Base-by-base conservation (phyloP, 2,329 filamentous ascomycete genomes). In the Trichoderma oligosporum region DNA sequence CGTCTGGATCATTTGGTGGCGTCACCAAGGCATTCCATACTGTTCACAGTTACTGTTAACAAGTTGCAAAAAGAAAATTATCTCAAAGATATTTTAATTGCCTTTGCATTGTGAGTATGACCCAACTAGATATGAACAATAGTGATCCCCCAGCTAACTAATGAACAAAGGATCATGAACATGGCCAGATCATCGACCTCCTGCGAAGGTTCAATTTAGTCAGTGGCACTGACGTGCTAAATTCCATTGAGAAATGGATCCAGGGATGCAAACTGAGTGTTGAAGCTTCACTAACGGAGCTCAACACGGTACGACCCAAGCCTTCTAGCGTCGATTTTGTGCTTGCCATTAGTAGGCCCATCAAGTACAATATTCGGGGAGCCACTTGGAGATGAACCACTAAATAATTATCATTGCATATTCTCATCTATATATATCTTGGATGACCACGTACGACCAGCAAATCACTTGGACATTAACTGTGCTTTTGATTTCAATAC, bases 231-330 rank as follows among this genome's bases (percentile, higher is more conserved):
- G 41, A 44, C 9, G 22, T 18, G 6, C 41, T 16, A 7, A 44
- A 44, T 9, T 5, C 24, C 7, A 22, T 44, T 8, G 18, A 44
- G 24, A 27, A 44, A 7, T 27, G 41, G 41, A 27, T 22, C 24
- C 14, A 4, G 41, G 41, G 41, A 20, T 14, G 41, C 22, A 44
- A 22, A 44, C 22, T 22, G 16, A 44, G 20, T 12, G 14, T 22
- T 44, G 24, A 44, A 44, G 16, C 41, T 27, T 22, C 14, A 22
- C 20, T 44, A 22, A 8, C 41, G 41, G 16, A 22, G 7, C 14
- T 22, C 41, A 38, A 56, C 52, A n/a, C 52, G 52, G 27, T 56
- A 56, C 31, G 52, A 56, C 16, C 52, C 84, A 11, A 85, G 52
- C 31, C 52, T 45, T 27, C 41, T 38, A 2, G 52, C 25, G 39